Conservation (phyloP, 1,284 basidiomycete species). For the Sanguinoderma infundibulare region DNA sequence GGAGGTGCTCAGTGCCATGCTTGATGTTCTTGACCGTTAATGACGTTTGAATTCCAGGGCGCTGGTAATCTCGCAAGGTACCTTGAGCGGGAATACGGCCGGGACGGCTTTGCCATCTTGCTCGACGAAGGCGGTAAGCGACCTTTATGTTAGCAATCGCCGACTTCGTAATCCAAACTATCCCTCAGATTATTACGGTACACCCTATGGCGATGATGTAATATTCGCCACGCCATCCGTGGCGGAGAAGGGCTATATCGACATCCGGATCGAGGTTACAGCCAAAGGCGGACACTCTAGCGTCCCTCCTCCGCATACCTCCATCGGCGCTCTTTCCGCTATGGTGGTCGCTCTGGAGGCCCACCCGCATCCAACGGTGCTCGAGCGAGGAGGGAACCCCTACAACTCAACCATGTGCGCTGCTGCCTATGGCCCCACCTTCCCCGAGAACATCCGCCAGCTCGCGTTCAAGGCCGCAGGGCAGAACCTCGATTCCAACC, state of each 20-base stretch:
- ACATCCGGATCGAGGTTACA: constrained; percentile 50
- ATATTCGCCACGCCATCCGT: constrained; percentile 55
- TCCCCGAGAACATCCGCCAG: constrained; percentile 23
- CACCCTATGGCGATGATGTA: constrained; percentile 37
- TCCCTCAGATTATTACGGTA: constrained; percentile 37
- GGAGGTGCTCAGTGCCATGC: constrained; percentile 33
- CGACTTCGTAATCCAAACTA: background rate
- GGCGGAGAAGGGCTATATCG: constrained; percentile 68
- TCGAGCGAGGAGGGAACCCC: constrained; percentile 33
- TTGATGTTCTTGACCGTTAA: background rate
- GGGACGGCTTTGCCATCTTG: constrained; percentile 55
- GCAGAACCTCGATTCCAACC: constrained; percentile 25
- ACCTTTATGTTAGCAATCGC: background rate
- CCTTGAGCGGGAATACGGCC: constrained; percentile 54
- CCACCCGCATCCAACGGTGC: constrained; percentile 42
- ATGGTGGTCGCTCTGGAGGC: constrained; percentile 55
- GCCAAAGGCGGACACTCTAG: constrained; percentile 72
- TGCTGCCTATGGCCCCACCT: constrained; percentile 28
- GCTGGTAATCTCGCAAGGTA: constrained; percentile 48
- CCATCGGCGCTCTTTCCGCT: constrained; percentile 58
- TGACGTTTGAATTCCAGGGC: constrained; percentile 41
- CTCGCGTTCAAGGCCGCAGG: constrained; percentile 18
- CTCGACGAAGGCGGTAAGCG: constrained; percentile 52
- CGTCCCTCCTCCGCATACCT: constrained; percentile 58
- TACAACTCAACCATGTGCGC: constrained; percentile 31